A percentile compares a stretch with the other conserved stretches of the same genome.
Conservation (phyloP, 129 eudicot species). For the Chrysanthemum makinoi region DNA sequence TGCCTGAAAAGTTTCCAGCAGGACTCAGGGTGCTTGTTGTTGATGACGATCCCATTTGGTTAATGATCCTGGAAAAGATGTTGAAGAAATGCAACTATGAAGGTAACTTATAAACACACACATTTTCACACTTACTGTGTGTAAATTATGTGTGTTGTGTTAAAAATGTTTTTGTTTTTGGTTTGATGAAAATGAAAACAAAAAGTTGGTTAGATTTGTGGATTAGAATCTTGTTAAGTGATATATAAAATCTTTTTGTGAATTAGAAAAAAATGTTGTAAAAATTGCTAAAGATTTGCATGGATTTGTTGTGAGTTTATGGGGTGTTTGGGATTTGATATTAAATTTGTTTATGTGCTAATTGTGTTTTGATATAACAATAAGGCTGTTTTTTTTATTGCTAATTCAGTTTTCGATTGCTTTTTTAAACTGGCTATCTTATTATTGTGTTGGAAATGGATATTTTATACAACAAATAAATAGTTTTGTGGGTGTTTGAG, state of each 20-base stretch:
- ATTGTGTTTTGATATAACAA: too few relatives aligned
- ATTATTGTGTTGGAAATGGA: too few relatives aligned
- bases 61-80: slow-evolving; percentile 85
- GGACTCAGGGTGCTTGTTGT: slow-evolving; percentile 97
- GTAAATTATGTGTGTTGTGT: neutral
- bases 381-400: too few relatives aligned
- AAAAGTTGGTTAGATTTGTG: slow-evolving; percentile 11
- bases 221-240: slow-evolving; percentile 4
- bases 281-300: neutral
- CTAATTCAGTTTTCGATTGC: too few relatives aligned
- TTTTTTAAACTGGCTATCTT: too few relatives aligned
- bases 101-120: slow-evolving; percentile 44
- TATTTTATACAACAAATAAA: too few relatives aligned
- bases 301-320: slow-evolving; percentile 12
- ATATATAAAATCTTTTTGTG: neutral
- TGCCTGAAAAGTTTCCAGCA: slow-evolving; percentile 73
- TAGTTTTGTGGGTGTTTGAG: too few relatives aligned
- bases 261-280: neutral
- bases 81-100: slow-evolving; percentile 63
- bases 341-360: too few relatives aligned
- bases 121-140: neutral
- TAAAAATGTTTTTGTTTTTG: neutral
- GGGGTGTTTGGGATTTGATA: too few relatives aligned
- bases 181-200: neutral
- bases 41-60: slow-evolving; percentile 95